Percentiles rank a stretch among this genome's conserved stretches.
Conservation (phyloP, 2,329 filamentous ascomycete genomes). For the Scolecobasidium constrictum region DNA sequence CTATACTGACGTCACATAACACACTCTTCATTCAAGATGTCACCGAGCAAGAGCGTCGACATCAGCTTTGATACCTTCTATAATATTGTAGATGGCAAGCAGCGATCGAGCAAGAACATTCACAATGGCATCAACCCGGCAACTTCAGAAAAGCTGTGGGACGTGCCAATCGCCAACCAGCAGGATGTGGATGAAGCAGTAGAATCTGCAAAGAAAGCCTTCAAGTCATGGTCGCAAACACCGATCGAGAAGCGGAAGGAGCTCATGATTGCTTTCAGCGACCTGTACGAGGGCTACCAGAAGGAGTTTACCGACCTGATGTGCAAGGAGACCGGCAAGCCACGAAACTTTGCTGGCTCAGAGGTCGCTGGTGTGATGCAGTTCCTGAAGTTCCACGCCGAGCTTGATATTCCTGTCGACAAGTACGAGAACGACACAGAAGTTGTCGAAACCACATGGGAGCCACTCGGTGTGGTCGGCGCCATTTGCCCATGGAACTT, state of each 20-base stretch:
- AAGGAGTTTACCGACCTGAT: constrained; percentile 25
- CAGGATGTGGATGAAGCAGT: constrained; percentile 29
- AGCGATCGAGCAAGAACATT: constrained; percentile 16
- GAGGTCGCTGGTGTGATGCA: constrained; percentile 9
- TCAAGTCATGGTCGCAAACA: constrained; percentile 21
- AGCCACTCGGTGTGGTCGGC: constrained; percentile 35
- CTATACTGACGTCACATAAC: neutral
- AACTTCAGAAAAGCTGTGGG: constrained; percentile 11
- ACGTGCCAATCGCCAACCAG: constrained; percentile 22
- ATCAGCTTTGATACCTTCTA: constrained; percentile 26
- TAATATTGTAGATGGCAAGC: constrained; percentile 28
- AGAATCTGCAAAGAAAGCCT: constrained; percentile 23
- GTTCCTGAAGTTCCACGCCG: constrained; percentile 13
- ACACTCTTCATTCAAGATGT: constrained; percentile 24
- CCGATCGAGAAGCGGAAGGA: constrained; percentile 26
- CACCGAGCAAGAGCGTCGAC: constrained; percentile 30
- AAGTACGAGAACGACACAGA: constrained; percentile 35
- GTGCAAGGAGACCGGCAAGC: constrained; percentile 28
- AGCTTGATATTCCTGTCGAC: constrained; percentile 28
- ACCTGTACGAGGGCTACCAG: constrained; percentile 19
- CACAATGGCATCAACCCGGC: constrained; percentile 11
- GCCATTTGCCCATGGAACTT: constrained; percentile 36
- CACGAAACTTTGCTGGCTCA: constrained; percentile 12
- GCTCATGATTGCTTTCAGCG: constrained; percentile 20
- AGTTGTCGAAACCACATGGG: constrained; percentile 34